Base-by-base conservation (phyloP, 371 early-diverging fungal species). In the Actinomortierella wolfii region DNA sequence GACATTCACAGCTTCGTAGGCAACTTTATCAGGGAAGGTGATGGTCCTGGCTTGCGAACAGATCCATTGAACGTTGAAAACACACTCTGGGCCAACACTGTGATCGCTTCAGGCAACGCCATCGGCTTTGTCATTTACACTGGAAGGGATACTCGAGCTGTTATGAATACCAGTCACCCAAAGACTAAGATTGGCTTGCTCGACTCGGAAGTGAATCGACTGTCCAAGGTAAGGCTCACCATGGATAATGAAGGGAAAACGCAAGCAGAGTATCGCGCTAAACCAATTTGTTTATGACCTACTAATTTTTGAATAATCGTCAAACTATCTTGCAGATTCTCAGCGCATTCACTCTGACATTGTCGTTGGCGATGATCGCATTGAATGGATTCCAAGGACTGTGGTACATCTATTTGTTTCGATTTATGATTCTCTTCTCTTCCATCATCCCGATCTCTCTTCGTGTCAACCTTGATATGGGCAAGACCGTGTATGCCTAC, bases 381-480 rank as follows among this genome's bases (percentile, higher is more conserved):
- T 80, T 97, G 54, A 91, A 94, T 68, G 96, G 96, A 5, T 92
- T 97, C 70, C 83, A 87, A 51, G 93, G 94, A 4, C 73, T 90
- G 20, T 96, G 95, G 92, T 93, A 92, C 75, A 89, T 97, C 49
- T 93, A 93, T 59, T 81, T 96, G 25, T 87, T 98, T 67, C 88
- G 99, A 54, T 99, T 99, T 78, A 79, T 99, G 70, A 97, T 99
- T 57, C 84, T 99, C 26, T 97, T 99, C 67, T 96, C 97, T 20
- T 95, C 95, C 11, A 97, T 99, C 41, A 98, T 99, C 68, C 99
- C 99, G 2, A 97, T 99, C 68, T 92, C 94, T 78, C 77, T 99
- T 56, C 92, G 98, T 54, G 97, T 98, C 25, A 98, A 97, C 71
- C 79, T 99, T 59, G 99, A 99, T 69, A 92, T 97, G 94, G 98